phyloP scores from a whole-genome alignment of 2,329 filamentous ascomycete species.

The Pseudocercospora macadamiae region DNA sequence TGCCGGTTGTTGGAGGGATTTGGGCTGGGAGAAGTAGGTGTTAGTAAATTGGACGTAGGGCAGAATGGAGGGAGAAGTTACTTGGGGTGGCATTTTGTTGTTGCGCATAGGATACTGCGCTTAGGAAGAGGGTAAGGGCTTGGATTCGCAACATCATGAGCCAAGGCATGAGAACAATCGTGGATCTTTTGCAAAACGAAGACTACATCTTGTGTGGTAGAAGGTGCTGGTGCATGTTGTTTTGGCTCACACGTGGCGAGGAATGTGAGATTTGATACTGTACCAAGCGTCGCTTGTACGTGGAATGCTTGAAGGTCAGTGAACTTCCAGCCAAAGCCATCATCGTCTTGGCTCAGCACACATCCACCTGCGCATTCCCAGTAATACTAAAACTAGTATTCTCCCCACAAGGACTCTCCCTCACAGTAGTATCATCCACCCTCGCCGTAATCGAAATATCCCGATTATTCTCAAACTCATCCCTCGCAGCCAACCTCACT shows the following conservation, averaged over 20 bases:
- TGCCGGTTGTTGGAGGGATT: neutral
- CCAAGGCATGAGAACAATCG: neutral
- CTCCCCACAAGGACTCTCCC: conserved; percentile 58
- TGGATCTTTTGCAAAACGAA: neutral
- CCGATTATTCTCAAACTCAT: conserved; percentile 58
- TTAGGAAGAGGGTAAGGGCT: neutral
- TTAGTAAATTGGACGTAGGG: neutral
- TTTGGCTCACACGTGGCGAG: neutral
- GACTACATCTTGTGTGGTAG: neutral
- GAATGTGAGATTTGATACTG: too few species aligned
- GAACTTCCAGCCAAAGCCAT: too few species aligned
- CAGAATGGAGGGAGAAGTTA: neutral
- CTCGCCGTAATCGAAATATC: conserved; percentile 55
- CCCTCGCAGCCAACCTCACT: conserved; percentile 56
- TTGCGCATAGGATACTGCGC: neutral
- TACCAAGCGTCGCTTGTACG: too few species aligned
- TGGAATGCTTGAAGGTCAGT: too few species aligned
- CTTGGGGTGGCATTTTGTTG: neutral
- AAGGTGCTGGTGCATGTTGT: neutral
- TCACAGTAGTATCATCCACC: conserved; percentile 56
- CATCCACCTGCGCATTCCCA: conserved; percentile 47
- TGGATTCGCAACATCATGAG: neutral
- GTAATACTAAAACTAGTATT: conserved; percentile 56
- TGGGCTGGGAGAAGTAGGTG: neutral
- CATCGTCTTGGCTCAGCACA: conserved; percentile 51